These are phyloP conservation scores for Boletus insuetus DNA, from an alignment of 768 basidiomycete genomes.

Conservation along the genomic window DNA sequence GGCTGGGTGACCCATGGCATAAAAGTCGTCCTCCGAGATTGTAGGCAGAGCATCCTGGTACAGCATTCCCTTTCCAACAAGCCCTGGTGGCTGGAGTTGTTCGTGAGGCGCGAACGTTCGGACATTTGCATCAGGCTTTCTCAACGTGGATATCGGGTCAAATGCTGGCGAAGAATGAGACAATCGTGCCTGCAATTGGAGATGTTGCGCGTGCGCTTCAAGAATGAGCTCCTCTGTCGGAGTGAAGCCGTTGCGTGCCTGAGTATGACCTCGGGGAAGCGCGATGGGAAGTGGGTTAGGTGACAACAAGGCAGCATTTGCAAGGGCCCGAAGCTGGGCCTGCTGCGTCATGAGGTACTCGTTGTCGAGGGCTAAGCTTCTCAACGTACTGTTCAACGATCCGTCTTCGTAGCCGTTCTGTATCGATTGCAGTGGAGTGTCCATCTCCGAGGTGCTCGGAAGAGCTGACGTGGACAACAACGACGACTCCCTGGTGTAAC, in stretches of 20 bases:
- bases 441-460: slow-evolving; percentile 38
- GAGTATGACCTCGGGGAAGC: slow-evolving; percentile 27
- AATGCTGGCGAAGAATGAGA: slow-evolving; percentile 8
- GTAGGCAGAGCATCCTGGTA: slow-evolving; percentile 22
- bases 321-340: slow-evolving; percentile 22
- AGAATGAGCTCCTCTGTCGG: slow-evolving; percentile 68
- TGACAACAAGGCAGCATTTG: slow-evolving; percentile 16
- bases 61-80: slow-evolving; percentile 6
- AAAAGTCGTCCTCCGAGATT: slow-evolving; percentile 39
- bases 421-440: slow-evolving; percentile 37
- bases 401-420: slow-evolving; percentile 21
- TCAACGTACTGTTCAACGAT: slow-evolving; percentile 10
- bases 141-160: slow-evolving; percentile 5
- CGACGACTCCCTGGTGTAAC: slow-evolving; percentile 16
- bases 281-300: slow-evolving; percentile 5
- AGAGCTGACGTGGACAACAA: slow-evolving; percentile 13
- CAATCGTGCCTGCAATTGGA: slow-evolving; percentile 17
- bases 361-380: slow-evolving; percentile 11
- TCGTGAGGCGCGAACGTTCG: slow-evolving; percentile 7
- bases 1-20: slow-evolving; percentile 19
- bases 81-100: neutral
- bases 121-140: slow-evolving; percentile 6
- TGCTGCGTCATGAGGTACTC: slow-evolving; percentile 20
- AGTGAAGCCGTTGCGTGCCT: slow-evolving; percentile 57
- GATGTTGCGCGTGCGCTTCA: slow-evolving; percentile 43